A percentile compares a stretch with the other conserved stretches of the same genome.
phyloP scores from a whole-genome alignment of 2,329 filamentous ascomycete genomes.

The Taxawa tesnikishii region DNA sequence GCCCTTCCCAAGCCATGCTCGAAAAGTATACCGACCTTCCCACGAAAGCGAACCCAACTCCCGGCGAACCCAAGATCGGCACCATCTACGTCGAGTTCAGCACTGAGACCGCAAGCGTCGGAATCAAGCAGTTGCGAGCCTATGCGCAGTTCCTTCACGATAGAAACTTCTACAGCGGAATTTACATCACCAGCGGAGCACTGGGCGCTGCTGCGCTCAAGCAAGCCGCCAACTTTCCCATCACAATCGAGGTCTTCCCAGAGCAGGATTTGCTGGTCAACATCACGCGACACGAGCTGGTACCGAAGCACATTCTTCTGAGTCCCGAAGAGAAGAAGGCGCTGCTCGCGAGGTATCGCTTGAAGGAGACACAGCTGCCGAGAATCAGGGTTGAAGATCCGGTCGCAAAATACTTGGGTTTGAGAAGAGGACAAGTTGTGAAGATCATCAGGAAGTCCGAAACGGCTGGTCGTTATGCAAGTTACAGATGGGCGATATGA shows the following conservation, averaged over 20 bases:
- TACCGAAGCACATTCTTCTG: conserved; percentile 84
- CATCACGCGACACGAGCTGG: conserved; percentile 94
- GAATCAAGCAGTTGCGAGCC: conserved; percentile 81
- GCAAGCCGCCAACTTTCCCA: conserved; percentile 64
- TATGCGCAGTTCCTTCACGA: conserved; percentile 75
- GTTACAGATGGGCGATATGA: conserved; percentile 61
- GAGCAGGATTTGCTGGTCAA: conserved; percentile 95
- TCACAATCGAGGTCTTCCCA: conserved; percentile 85
- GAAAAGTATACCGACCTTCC: conserved; percentile 66
- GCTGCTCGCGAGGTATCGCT: conserved; percentile 74
- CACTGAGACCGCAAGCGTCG: conserved; percentile 62
- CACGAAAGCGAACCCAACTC: conserved; percentile 53
- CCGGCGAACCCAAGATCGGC: conserved; percentile 54
- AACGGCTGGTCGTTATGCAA: conserved; percentile 91
- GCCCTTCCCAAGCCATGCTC: conserved; percentile 74
- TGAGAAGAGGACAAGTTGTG: conserved; percentile 86
- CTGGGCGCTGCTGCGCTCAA: conserved; percentile 82
- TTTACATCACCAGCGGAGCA: conserved; percentile 73
- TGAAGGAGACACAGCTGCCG: conserved; percentile 96
- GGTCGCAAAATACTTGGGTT: conserved; percentile 79
- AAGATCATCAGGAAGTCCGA: conserved; percentile 96
- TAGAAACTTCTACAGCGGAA: conserved; percentile 76
- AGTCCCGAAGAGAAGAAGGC: conserved; percentile 81
- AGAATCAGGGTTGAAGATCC: conserved; percentile 86
- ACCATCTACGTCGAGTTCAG: conserved; percentile 92